Conservation (phyloP, 2,329 filamentous ascomycete species). For the Sarocladium brachiariae region DNA sequence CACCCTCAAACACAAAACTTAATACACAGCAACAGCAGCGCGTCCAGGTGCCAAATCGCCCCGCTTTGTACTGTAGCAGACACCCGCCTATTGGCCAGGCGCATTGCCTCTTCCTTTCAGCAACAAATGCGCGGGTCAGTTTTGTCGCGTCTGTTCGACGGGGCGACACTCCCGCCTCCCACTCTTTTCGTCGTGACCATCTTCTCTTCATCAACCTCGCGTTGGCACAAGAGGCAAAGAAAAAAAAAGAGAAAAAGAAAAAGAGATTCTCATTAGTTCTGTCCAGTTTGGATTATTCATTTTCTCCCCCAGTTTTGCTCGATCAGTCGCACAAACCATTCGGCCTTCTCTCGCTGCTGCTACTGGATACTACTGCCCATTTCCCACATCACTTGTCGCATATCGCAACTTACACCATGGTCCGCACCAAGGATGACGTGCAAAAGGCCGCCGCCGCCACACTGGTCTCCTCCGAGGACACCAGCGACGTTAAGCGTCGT, state of each 20-base stretch:
- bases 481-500: slow-evolving; percentile 12
- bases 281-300: too few species aligned
- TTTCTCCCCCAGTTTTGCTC: background rate
- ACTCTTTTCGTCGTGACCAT: background rate
- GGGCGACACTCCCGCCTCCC: background rate
- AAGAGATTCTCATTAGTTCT: background rate
- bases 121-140: background rate
- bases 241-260: too few species aligned
- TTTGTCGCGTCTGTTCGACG: slow-evolving; percentile 1
- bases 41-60: background rate
- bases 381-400: too few species aligned
- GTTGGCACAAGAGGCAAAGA: background rate
- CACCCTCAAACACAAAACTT: background rate
- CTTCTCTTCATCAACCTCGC: background rate
- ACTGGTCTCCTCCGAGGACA: background rate
- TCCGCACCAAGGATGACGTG: slow-evolving; percentile 5
- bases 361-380: too few species aligned
- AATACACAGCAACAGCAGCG: background rate
- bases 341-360: too few species aligned
- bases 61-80: background rate
- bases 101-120: background rate
- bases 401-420: slow-evolving; percentile 9
- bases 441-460: slow-evolving; percentile 3
- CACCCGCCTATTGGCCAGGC: background rate
- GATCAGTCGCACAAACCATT: too few species aligned